A percentile compares a stretch with the other conserved stretches of the same genome.
These are phyloP conservation scores for Aspergillus costaricaensis DNA, from an alignment of 2,329 filamentous ascomycete species.

Conservation along the genomic window DNA sequence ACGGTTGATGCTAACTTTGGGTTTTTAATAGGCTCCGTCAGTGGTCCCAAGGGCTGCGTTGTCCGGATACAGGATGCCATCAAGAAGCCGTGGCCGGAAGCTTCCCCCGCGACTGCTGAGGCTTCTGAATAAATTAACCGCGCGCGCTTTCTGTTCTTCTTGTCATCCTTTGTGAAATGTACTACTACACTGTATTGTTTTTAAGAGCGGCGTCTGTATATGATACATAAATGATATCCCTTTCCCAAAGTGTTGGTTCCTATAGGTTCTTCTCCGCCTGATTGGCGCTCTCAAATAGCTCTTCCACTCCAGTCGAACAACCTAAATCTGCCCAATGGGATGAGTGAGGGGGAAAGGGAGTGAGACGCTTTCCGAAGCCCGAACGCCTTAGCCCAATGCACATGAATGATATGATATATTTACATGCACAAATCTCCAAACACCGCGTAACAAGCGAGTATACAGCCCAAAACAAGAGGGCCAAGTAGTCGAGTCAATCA, in stretches of 20 bases:
- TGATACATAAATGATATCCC: constrained; percentile 46
- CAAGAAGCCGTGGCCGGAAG: constrained; percentile 75
- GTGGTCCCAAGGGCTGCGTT: constrained; percentile 82
- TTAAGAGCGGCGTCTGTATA: constrained; percentile 42
- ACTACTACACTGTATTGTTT: constrained; percentile 40
- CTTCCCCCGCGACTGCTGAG: constrained; percentile 28
- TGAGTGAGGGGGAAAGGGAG: neutral
- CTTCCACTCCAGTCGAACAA: neutral
- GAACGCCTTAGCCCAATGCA: constrained; percentile 17
- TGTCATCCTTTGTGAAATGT: constrained; percentile 30
- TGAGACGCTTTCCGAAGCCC: constrained; percentile 4
- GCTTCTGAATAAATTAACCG: constrained; percentile 17
- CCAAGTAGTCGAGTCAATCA: constrained; percentile 31
- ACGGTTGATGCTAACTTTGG: constrained; percentile 2
- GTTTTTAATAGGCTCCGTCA: constrained; percentile 61
- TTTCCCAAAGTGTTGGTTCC: neutral
- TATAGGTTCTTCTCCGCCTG: neutral
- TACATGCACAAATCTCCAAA: constrained; percentile 11
- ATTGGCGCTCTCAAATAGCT: neutral
- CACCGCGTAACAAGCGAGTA: neutral
- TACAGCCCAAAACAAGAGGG: neutral
- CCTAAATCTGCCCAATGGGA: neutral
- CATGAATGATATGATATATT: constrained; percentile 3
- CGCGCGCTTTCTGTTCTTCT: neutral
- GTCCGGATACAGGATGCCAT: constrained; percentile 87